Evolutionary conservation across 2,329 filamentous ascomycete species (phyloP).

Genomic region (Arthrobotrys musiformis): DNA sequence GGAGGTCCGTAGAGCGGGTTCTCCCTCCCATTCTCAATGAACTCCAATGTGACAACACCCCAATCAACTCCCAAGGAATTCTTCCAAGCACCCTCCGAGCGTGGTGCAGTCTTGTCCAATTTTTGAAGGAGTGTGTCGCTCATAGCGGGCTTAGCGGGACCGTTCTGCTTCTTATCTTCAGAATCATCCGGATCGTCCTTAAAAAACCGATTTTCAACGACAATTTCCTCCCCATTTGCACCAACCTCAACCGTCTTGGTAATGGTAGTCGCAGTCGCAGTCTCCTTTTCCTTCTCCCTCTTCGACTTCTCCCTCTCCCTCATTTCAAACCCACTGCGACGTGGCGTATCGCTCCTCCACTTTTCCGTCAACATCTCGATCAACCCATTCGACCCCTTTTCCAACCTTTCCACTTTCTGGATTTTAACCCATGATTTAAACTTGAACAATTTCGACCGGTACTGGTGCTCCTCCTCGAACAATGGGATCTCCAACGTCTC

Average conservation of each 20-base stretch:
- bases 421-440: constrained; percentile 50
- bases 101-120: constrained; percentile 22
- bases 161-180: constrained; percentile 17
- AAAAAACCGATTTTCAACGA: constrained; percentile 23
- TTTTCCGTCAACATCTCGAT: constrained; percentile 50
- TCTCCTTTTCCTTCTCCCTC: background rate
- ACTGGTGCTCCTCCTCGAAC: constrained; percentile 41
- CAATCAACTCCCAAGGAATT: constrained; percentile 47
- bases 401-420: constrained; percentile 28
- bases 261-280: background rate
- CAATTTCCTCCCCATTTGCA: constrained; percentile 19
- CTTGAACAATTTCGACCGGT: constrained; percentile 16
- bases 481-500: constrained; percentile 31
- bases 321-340: constrained; percentile 36
- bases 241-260: constrained; percentile 12
- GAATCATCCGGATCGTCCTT: constrained; percentile 33
- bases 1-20: constrained; percentile 45
- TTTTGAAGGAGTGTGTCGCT: background rate
- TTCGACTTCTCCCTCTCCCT: constrained; percentile 34
- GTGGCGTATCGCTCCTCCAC: constrained; percentile 48
- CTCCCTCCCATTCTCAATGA: constrained; percentile 24
- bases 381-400: constrained; percentile 31
- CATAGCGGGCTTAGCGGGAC: background rate
- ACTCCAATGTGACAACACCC: constrained; percentile 46
- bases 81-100: constrained; percentile 48